These are phyloP conservation scores for Colletotrichum costaricense DNA, from an alignment of 2,329 filamentous ascomycete genomes.

Conservation along the genomic window DNA sequence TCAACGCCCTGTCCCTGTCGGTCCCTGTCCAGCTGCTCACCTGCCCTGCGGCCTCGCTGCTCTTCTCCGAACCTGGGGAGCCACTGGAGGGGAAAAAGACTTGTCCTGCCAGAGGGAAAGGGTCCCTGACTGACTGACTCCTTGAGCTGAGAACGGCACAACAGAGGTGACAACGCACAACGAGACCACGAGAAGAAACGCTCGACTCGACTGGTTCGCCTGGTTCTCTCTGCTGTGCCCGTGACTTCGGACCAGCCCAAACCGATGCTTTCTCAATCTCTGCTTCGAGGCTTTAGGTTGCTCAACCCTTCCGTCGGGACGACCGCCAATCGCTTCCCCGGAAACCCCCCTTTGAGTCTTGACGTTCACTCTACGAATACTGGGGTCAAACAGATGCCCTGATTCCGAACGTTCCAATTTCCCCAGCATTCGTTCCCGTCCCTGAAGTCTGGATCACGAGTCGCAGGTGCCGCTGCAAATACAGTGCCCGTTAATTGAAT, in stretches of 20 bases:
- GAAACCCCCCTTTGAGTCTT: neutral
- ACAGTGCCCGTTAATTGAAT: conserved; percentile 27
- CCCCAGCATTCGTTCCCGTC: conserved; percentile 4
- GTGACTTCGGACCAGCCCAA: conserved; percentile 31
- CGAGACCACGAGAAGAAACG: neutral
- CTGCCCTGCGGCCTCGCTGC: conserved; percentile 12
- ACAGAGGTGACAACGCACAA: neutral
- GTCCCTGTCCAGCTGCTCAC: conserved; percentile 24
- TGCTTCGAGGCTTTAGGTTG: neutral
- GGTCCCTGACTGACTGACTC: neutral
- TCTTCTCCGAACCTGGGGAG: conserved; percentile 11
- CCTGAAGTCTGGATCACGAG: conserved; percentile 29
- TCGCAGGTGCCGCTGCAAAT: conserved; percentile 24
- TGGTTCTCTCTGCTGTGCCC: neutral
- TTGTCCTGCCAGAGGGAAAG: neutral
- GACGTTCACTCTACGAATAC: neutral
- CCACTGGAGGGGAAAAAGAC: neutral
- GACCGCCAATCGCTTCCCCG: conserved; percentile 31
- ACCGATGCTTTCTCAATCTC: neutral
- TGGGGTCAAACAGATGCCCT: conserved; percentile 20
- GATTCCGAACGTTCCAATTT: conserved; percentile 14
- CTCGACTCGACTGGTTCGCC: neutral
- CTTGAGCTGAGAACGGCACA: too few relatives aligned
- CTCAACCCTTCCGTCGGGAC: conserved; percentile 26
- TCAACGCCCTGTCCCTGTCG: conserved; percentile 23